Base-by-base conservation (phyloP, 1,284 basidiomycete genomes). In the Boletus austroedulis region DNA sequence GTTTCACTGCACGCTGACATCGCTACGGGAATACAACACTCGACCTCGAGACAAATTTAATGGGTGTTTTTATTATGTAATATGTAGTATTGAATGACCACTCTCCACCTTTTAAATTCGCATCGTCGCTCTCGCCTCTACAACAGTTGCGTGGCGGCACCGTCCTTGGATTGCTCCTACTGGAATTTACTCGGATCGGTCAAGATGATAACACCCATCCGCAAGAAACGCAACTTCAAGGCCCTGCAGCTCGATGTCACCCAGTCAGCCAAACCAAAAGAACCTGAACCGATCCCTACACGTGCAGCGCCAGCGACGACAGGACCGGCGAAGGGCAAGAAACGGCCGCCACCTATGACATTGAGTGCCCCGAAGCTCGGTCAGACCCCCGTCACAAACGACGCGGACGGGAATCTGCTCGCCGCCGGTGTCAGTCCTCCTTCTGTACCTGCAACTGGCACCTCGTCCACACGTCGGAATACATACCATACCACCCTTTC, bases 221-320 rank as follows among this genome's bases (percentile, higher is more conserved):
- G 89, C 66, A 90, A 89, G 71, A 92, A 92, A 73, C 82, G 89
- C 57, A 91, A 92, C 74, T 90, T 90, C 79, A 90, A 90, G 74
- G 81, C 80, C 36, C 82, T 92, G 29, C 80, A 83, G 65, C 83
- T 91, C 63, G 78, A 86, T 66, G 83, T 84, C 50, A 63, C 77
- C 50, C 73, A 78, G 44, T 74, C 82, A 17, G 68, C 76, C 34
- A 72, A 79, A 15, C 72, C 80, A 6, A 74, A 75, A 32, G 75
- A 78, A 60, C 68, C 73, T 50, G 73, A 72, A 49, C 69, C 70
- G 58, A 64, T 73, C 52, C 77, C 80, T 56, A 75, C 62, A 53
- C 77, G 68, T 58, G 70, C 61, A 56, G 76, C 68, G 59, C 76
- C 71, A 64, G 70, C 65, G 36, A 70, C 70, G 41, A 70, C 68